phyloP scores from a whole-genome alignment of 2,329 filamentous ascomycete genomes.

The Alternaria rosae region DNA sequence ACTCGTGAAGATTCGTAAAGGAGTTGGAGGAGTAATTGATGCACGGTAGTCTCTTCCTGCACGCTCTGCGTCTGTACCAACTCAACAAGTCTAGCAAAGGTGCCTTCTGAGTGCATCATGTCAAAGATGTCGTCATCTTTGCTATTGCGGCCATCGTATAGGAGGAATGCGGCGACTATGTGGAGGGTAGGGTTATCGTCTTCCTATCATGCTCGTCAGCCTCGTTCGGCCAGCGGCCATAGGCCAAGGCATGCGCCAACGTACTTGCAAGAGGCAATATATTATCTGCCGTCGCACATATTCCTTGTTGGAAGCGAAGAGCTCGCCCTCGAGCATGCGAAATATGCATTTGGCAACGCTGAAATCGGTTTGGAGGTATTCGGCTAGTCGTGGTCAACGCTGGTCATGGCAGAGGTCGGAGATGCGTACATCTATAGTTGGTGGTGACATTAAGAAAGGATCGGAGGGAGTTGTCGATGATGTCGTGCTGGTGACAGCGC shows the following conservation, averaged over 20 bases:
- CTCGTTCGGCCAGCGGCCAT: neutral
- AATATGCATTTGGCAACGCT: slow-evolving; percentile 83
- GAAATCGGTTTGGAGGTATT: slow-evolving; percentile 77
- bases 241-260: slow-evolving; percentile 17
- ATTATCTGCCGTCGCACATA: slow-evolving; percentile 95
- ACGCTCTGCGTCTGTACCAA: slow-evolving; percentile 72
- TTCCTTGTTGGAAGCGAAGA: slow-evolving; percentile 78
- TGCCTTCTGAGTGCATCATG: slow-evolving; percentile 85
- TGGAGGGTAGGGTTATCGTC: slow-evolving; percentile 83
- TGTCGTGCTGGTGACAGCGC: slow-evolving; percentile 66
- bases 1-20: slow-evolving; percentile 97
- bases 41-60: slow-evolving; percentile 73
- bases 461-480: slow-evolving; percentile 85
- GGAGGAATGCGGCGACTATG: slow-evolving; percentile 80
- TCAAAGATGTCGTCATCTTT: slow-evolving; percentile 80
- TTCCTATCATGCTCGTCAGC: slow-evolving; percentile 65
- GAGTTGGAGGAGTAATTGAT: slow-evolving; percentile 83
- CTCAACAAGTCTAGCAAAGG: slow-evolving; percentile 83
- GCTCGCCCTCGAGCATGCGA: slow-evolving; percentile 74
- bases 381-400: slow-evolving; percentile 58
- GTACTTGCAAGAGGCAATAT: slow-evolving; percentile 79
- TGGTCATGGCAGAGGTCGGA: neutral
- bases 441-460: slow-evolving; percentile 82
- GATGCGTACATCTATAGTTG: slow-evolving; percentile 67
- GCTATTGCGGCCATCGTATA: slow-evolving; percentile 83